Percentiles rank a stretch among this genome's conserved stretches.
Conservation (phyloP, 148 eudicot genomes). For the Chenopodium formosanum region DNA sequence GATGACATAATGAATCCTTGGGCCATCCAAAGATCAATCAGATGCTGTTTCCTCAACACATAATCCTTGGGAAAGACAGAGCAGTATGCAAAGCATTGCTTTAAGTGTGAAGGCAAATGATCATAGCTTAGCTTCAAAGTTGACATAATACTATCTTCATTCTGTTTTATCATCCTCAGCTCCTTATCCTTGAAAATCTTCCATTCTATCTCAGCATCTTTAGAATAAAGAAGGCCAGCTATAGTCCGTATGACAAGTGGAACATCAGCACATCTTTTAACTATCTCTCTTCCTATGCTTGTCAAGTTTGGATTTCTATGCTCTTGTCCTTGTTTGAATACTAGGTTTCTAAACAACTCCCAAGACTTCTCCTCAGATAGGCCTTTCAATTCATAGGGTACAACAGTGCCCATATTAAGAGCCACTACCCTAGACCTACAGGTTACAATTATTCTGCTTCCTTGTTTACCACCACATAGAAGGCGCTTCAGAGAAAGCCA, state of each 20-base stretch:
- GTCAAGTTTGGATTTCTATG: neutral
- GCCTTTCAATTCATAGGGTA: neutral
- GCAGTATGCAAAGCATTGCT: slow-evolving; percentile 9
- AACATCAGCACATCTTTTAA: neutral
- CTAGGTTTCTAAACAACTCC: neutral
- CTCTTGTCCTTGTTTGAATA: neutral
- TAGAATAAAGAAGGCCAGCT: slow-evolving; percentile 2
- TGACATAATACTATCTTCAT: neutral
- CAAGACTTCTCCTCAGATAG: slow-evolving; percentile 9
- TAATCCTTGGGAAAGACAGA: neutral
- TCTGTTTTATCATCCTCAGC: neutral
- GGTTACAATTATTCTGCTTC: slow-evolving; percentile 16
- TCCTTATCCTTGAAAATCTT: neutral
- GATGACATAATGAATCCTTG: neutral
- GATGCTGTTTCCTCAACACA: neutral
- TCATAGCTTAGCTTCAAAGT: slow-evolving; percentile 3
- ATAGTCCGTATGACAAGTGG: slow-evolving; percentile 4
- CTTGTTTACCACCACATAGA: neutral
- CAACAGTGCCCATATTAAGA: neutral
- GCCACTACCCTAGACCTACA: neutral
- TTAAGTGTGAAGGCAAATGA: neutral
- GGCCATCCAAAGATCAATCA: neutral
- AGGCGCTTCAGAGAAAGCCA: neutral
- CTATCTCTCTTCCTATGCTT: neutral
- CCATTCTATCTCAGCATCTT: slow-evolving; percentile 8